Evolutionary conservation across 2,329 filamentous ascomycete genomes (phyloP).

Genomic region (Xylogone sp.): DNA sequence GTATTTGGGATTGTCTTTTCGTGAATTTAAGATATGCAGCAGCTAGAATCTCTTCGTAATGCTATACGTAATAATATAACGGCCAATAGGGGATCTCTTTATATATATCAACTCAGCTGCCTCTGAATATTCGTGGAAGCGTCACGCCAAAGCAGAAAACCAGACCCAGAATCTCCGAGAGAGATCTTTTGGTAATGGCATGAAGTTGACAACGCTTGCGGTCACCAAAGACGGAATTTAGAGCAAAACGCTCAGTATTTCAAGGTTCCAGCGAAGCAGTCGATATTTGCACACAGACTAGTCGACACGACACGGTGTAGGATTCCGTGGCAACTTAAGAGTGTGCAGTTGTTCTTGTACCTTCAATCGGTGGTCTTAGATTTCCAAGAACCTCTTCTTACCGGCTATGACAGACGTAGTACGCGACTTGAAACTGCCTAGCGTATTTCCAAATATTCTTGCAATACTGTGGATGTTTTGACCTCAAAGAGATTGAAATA

Average conservation of each 20-base stretch:
- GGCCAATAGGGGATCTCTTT: no score
- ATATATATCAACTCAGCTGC: slow-evolving; percentile 23
- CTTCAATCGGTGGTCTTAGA: slow-evolving; percentile 5
- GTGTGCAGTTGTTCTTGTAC: slow-evolving; percentile 61
- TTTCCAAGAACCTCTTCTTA: no score
- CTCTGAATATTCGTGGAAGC: slow-evolving; percentile 16
- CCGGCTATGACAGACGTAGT: no score
- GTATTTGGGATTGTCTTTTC: no score
- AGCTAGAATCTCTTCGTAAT: no score
- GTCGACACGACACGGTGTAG: slow-evolving; percentile 83
- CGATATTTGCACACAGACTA: slow-evolving; percentile 92
- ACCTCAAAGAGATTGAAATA: no score
- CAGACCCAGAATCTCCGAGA: slow-evolving; percentile 17
- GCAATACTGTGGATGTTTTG: no score
- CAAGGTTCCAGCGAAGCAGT: slow-evolving; percentile 30
- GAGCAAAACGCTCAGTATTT: slow-evolving; percentile 31
- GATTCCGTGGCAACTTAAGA: slow-evolving; percentile 90
- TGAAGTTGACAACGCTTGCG: slow-evolving; percentile 25
- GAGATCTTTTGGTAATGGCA: slow-evolving; percentile 20
- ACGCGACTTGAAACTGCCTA: no score
- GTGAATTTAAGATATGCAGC: no score
- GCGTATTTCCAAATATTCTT: no score
- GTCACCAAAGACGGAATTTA: slow-evolving; percentile 25
- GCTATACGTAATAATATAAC: no score
- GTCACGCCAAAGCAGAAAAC: slow-evolving; percentile 15